These are phyloP conservation scores for Prosopis cineraria DNA, from an alignment of 306 rosid genomes.

Conservation along the genomic window DNA sequence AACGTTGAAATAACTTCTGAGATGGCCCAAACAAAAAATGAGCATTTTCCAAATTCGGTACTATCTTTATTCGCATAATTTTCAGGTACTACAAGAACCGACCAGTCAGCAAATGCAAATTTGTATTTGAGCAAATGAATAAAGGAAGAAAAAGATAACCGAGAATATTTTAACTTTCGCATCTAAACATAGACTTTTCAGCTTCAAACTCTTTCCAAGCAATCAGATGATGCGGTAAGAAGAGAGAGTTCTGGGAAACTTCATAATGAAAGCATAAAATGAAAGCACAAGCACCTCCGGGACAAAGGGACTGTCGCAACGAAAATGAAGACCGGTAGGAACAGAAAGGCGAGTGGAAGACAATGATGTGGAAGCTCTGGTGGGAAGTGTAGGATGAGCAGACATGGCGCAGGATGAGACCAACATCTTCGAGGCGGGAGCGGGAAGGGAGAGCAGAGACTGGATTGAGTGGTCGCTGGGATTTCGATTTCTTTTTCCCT, in stretches of 20 bases:
- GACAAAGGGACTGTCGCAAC: slow-evolving; percentile 57
- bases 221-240: slow-evolving; percentile 8
- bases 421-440: slow-evolving; percentile 39
- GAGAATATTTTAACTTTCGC: not conserved
- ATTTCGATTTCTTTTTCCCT: not conserved
- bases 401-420: slow-evolving; percentile 34
- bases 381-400: slow-evolving; percentile 49
- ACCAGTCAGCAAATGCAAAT: not conserved
- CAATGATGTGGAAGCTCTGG: slow-evolving; percentile 41
- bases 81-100: not conserved
- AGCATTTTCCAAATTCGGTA: not conserved
- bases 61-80: not conserved
- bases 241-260: slow-evolving; percentile 5
- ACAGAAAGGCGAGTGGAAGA: slow-evolving; percentile 39
- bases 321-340: slow-evolving; percentile 31
- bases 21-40: not conserved
- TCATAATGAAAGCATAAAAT: not conserved
- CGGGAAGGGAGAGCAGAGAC: not conserved
- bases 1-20: slow-evolving; percentile 6
- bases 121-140: not conserved
- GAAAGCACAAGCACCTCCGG: slow-evolving; percentile 53
- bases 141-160: not conserved
- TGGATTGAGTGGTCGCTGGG: not conserved
- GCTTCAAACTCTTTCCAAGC: slow-evolving; percentile 8
- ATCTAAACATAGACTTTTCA: not conserved